Evolutionary conservation across 768 basidiomycete genomes (phyloP).

Genomic region (Chalciporus sphaerocephalus): DNA sequence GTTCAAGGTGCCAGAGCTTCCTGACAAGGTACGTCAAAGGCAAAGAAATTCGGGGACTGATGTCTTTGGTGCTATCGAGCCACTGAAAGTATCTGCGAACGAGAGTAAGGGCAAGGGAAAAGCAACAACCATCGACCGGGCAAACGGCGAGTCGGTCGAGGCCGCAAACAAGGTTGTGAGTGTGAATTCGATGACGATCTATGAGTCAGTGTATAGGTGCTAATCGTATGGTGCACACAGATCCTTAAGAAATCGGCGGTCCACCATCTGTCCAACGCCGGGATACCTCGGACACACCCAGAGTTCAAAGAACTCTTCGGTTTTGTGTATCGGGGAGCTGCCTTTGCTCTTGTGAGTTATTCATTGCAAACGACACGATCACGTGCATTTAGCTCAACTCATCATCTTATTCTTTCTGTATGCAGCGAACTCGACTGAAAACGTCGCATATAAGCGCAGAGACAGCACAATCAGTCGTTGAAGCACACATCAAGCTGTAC

Average conservation of each 20-base stretch:
- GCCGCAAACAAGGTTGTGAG: slow-evolving; percentile 59
- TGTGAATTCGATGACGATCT: slow-evolving; percentile 1
- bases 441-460: slow-evolving; percentile 20
- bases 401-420: background rate
- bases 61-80: slow-evolving; percentile 27
- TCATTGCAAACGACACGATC: background rate
- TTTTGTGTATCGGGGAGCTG: slow-evolving; percentile 37
- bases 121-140: slow-evolving; percentile 26
- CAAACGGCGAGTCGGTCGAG: slow-evolving; percentile 38
- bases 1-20: slow-evolving; percentile 51
- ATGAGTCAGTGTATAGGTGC: background rate
- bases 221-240: slow-evolving; percentile 7
- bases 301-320: slow-evolving; percentile 41
- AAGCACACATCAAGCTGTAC: slow-evolving; percentile 37
- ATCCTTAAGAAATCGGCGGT: slow-evolving; percentile 39
- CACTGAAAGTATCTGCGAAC: slow-evolving; percentile 15
- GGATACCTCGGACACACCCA: slow-evolving; percentile 33
- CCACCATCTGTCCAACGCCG: slow-evolving; percentile 28
- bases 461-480: slow-evolving; percentile 31
- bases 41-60: slow-evolving; percentile 24
- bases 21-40: slow-evolving; percentile 25
- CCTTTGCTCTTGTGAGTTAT: slow-evolving; percentile 38
- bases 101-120: slow-evolving; percentile 38
- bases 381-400: background rate
- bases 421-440: slow-evolving; percentile 30